Conservation (phyloP, 192 early-diverging fungal genomes). For the Endogone sp. region DNA sequence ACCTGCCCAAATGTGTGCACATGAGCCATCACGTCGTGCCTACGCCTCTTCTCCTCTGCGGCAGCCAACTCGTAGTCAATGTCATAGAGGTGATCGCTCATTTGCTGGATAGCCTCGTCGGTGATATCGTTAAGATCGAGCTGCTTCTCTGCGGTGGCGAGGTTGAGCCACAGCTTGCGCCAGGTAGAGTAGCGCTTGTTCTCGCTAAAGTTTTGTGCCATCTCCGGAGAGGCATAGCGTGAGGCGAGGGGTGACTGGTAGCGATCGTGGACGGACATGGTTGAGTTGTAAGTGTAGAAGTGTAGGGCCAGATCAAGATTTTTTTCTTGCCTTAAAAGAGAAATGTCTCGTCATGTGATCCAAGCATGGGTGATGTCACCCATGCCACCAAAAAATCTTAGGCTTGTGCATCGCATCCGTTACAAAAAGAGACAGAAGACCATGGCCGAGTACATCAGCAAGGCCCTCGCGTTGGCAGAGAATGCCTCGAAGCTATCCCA, state of each 20-base stretch:
- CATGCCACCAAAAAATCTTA: no score
- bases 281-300: no score
- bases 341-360: no score
- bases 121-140: conserved; percentile 89
- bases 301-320: conserved; percentile 4
- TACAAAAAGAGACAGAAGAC: no score
- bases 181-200: conserved; percentile 95
- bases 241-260: conserved; percentile 97
- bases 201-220: conserved; percentile 94
- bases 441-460: conserved; percentile 62
- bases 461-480: conserved; percentile 64
- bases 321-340: no score
- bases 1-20: conserved; percentile 92
- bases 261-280: conserved; percentile 63
- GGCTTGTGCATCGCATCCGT: no score
- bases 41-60: conserved; percentile 86
- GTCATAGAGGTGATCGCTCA: conserved; percentile 80
- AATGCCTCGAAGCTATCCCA: conserved; percentile 78
- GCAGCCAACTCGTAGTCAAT: conserved; percentile 91
- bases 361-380: no score
- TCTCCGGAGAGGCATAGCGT: conserved; percentile 95
- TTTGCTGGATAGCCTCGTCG: conserved; percentile 80
- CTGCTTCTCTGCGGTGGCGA: conserved; percentile 90
- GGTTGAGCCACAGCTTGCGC: conserved; percentile 92
- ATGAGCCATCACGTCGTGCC: conserved; percentile 99